A percentile compares a stretch with the other conserved stretches of the same genome.
phyloP scores from a whole-genome alignment of 2,329 filamentous ascomycete species.

The Trichophyton schoenleinii region DNA sequence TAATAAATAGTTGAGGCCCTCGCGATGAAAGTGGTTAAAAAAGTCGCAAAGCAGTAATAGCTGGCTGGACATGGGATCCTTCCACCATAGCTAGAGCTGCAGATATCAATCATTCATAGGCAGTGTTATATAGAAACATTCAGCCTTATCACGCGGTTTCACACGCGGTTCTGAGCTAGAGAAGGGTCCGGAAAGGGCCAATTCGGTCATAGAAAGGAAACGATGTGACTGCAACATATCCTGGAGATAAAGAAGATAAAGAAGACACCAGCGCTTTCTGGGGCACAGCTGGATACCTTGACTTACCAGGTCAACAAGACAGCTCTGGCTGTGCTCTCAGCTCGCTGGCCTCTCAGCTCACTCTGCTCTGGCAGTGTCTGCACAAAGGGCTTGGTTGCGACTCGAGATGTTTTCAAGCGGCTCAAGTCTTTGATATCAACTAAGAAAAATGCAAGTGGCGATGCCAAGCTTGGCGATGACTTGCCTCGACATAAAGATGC shows the following conservation, averaged over 20 bases:
- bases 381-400: neutral
- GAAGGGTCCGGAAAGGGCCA: neutral
- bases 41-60: neutral
- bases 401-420: neutral
- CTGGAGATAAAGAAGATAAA: neutral
- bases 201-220: neutral
- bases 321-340: too few species aligned
- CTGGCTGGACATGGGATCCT: neutral
- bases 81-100: neutral
- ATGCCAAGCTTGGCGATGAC: neutral
- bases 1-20: too few species aligned
- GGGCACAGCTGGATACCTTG: neutral
- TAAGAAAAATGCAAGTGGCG: conserved; percentile 1
- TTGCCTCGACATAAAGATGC: neutral
- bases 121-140: neutral
- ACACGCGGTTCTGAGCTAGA: neutral
- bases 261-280: neutral
- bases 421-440: neutral
- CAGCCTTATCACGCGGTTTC: neutral
- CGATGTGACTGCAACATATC: neutral
- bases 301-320: neutral
- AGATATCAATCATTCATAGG: neutral
- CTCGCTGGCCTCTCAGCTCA: neutral
- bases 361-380: neutral
- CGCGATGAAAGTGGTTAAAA: neutral